Percentiles rank a stretch among this genome's conserved stretches.
These are phyloP conservation scores for Mucor irregularis DNA, from an alignment of 371 early-diverging fungal genomes.

Conservation along the genomic window DNA sequence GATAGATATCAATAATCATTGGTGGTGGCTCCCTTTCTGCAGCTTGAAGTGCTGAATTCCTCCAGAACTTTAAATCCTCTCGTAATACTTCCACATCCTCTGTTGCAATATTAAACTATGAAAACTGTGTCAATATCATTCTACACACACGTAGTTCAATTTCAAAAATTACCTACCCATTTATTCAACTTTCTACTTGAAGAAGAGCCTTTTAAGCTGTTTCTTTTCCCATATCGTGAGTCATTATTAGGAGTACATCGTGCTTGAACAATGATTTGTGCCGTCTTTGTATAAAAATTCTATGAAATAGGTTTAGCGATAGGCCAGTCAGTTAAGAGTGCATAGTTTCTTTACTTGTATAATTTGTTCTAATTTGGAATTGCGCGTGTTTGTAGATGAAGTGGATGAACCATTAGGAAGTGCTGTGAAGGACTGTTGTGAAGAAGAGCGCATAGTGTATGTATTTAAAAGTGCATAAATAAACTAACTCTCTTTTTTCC, in stretches of 20 bases:
- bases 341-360: slow-evolving; percentile 27
- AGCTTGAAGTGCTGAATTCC: slow-evolving; percentile 37
- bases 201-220: slow-evolving; percentile 12
- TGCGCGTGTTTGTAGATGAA: slow-evolving; percentile 25
- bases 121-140: background rate
- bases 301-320: slow-evolving; percentile 2
- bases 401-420: slow-evolving; percentile 12
- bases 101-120: slow-evolving; percentile 79
- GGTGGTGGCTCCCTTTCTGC: slow-evolving; percentile 51
- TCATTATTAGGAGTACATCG: slow-evolving; percentile 60
- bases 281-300: slow-evolving; percentile 66
- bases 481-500: background rate
- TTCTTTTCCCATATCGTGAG: slow-evolving; percentile 59
- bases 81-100: slow-evolving; percentile 72
- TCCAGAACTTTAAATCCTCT: slow-evolving; percentile 78
- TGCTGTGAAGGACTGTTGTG: slow-evolving; percentile 1
- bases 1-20: slow-evolving; percentile 74
- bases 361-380: slow-evolving; percentile 41
- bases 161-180: slow-evolving; percentile 28
- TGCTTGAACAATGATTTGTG: slow-evolving; percentile 61
- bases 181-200: slow-evolving; percentile 24
- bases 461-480: background rate
- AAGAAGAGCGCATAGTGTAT: slow-evolving; percentile 13
- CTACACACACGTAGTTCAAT: background rate
- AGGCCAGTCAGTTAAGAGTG: background rate